Conservation (phyloP, 768 basidiomycete species). For the Suillus brevipes region DNA sequence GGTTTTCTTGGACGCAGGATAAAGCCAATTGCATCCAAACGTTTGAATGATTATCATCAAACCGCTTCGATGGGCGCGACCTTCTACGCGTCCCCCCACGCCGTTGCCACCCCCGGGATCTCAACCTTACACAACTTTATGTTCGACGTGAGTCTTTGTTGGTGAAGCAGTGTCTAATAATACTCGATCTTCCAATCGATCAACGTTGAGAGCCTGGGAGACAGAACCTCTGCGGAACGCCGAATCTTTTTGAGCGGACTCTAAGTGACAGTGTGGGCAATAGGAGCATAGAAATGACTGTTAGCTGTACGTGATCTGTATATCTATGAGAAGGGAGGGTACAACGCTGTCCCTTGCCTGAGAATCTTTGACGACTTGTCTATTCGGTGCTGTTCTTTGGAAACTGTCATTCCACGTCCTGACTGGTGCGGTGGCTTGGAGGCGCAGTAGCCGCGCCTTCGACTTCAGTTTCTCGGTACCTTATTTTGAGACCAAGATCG, state of each 20-base stretch:
- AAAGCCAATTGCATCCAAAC: background rate
- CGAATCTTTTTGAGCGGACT: conserved; percentile 8
- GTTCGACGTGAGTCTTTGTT: conserved; percentile 27
- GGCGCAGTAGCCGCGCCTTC: conserved; percentile 18
- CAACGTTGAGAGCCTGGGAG: conserved; percentile 29
- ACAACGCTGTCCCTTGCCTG: conserved; percentile 20
- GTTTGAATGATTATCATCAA: conserved; percentile 1
- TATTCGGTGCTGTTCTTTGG: conserved; percentile 11
- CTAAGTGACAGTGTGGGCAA: conserved; percentile 16
- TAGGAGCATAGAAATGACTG: conserved; percentile 8
- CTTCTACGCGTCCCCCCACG: conserved; percentile 7
- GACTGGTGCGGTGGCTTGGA: conserved; percentile 13
- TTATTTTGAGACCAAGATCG: conserved; percentile 19
- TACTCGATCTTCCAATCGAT: conserved; percentile 14
- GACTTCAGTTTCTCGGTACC: conserved; percentile 17
- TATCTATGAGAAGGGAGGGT: conserved; percentile 15
- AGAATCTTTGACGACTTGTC: conserved; percentile 18
- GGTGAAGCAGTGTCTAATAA: conserved; percentile 12
- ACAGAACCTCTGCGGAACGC: conserved; percentile 16
- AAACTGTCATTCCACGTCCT: conserved; percentile 12
- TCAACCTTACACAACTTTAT: conserved; percentile 13
- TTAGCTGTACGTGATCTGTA: conserved; percentile 30
- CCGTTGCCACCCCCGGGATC: conserved; percentile 15
- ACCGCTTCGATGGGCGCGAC: conserved; percentile 17
- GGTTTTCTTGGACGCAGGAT: background rate